Evolutionary conservation across 2,329 filamentous ascomycete genomes (phyloP), one percentile per base, ranked within the genome.

Genomic region (Shiraia sp.): DNA sequence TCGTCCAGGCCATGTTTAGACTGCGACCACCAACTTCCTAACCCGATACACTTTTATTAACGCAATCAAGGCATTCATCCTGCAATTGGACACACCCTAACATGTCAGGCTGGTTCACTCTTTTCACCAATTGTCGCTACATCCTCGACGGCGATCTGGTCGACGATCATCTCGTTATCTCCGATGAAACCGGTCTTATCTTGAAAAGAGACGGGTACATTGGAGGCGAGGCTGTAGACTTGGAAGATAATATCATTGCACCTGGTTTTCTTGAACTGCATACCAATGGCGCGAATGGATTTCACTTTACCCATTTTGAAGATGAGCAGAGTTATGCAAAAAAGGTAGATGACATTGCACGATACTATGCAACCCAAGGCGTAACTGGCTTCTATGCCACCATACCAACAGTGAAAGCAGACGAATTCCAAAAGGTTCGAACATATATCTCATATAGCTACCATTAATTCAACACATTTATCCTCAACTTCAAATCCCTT

Each of bases 191-290:
- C 2, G 74, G 73, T 13, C 55, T 63, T 15, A 74, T 75, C 42
- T 48, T 75, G 28, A 65, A 70, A 50, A 56, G 65, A 40, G 70
- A 71, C 25, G 70, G 71, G 23, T 72, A 73, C 46, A 72, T 72
- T 42, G 72, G 70, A 30, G 72, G 70, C 19, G 69, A 75, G 29
- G 67, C 66, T 10, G 58, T 77, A 32, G 77, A 81, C 52, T 57
- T 80, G 9, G 66, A 75, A 27, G 74, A 73, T 28, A 69, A 63
- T 32, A 76, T 81, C 33, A 65, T 81, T 38, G 75, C 78, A 4
- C 78, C 79, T 8, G 79, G 78, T 3, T 79, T 78, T 51, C 63
- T 81, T 15, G 79, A 81, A 45, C 59, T 81, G 5, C 79, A 81
- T 45, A 79, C 75, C 1, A 81, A 81, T 52, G 75, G 76, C 36